Evolutionary conservation across 495 filamentous ascomycete genomes (phyloP), one percentile per base, ranked within the genome.

Genomic region (Xylaria grammica): DNA sequence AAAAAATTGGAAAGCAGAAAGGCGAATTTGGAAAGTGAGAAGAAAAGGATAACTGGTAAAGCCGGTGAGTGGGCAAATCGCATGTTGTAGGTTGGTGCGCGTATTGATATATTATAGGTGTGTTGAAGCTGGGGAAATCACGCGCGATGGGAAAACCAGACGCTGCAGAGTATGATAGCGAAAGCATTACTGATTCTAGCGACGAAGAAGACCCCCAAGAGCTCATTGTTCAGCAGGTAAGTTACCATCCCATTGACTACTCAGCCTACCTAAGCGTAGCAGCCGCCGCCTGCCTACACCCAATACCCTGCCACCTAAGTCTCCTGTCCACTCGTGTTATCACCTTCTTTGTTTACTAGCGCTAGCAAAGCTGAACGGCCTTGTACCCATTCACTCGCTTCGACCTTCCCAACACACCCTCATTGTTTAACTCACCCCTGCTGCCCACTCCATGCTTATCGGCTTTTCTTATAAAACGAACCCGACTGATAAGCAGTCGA

Each of bases 171-270:
- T 56, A 55, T 42, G 52, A 57, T 19, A 56, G 24, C 51, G 61
- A 63, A 42, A 57, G 40, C 44, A 17, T 29, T 30, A 27, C 51
- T 11, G 61, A 63, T 6, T 63, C 61, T 17, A 63, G 61, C 40
- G 61, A 63, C 4, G 62, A 64, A 30, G 62, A 64, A n/a, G 62
- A 58, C 17, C 22, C 30, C 22, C 20, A 42, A 44, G 53, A 64
- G 19, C 30, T 36, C 4, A 36, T 42, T 27, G 52, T 64, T 30
- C 48, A 48, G 20, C 15, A 65, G 38, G 63, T 60, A 26, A 48
- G 57, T 56, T 45, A 4, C 4, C 17, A 44, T 44, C 17, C 40
- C 40, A 10, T 44, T 44, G 17, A 44, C 20, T 20, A 48, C 45
- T 3, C 22, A 6, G 19, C 19, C 11, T 48, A 22, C 4, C n/a